Conservation (phyloP, 2,329 filamentous ascomycete species). For the Penicillium decumbens region DNA sequence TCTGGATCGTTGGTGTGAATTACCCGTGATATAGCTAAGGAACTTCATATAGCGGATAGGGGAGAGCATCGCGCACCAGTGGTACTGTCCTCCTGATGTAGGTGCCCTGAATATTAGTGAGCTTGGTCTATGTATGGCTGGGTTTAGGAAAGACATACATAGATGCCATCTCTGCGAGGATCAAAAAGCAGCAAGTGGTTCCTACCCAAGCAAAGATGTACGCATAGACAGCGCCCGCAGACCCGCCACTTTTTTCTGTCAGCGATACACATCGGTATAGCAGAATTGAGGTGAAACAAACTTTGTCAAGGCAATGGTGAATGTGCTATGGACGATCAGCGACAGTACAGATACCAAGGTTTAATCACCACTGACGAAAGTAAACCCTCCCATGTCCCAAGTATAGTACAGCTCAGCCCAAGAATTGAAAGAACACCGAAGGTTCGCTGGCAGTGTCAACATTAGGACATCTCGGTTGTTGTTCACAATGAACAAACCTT, state of each 20-base stretch:
- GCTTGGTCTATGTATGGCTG: background rate
- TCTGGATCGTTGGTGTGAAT: accelerated
- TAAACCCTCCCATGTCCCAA: background rate
- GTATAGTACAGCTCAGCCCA: background rate
- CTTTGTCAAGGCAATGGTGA: background rate
- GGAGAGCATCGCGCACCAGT: constrained; percentile 6
- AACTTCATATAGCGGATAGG: constrained; percentile 1
- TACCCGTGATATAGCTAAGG: constrained; percentile 4
- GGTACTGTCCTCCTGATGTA: constrained; percentile 2
- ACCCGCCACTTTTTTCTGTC: constrained; percentile 1
- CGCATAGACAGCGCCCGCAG: constrained; percentile 3
- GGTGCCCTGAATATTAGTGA: background rate
- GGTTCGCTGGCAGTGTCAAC: background rate
- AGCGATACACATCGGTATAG: background rate
- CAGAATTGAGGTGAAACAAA: background rate
- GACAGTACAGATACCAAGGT: background rate
- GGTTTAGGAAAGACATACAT: background rate
- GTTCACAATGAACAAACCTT: background rate
- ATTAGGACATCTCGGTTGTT: background rate
- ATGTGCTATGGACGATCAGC: background rate
- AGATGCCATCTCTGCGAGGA: background rate
- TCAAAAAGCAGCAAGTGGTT: background rate
- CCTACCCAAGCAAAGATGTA: background rate
- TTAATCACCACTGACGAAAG: background rate
- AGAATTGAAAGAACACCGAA: background rate